Evolutionary conservation across 2,329 filamentous ascomycete genomes (phyloP).

Genomic region (Aspergillus aculeatus): DNA sequence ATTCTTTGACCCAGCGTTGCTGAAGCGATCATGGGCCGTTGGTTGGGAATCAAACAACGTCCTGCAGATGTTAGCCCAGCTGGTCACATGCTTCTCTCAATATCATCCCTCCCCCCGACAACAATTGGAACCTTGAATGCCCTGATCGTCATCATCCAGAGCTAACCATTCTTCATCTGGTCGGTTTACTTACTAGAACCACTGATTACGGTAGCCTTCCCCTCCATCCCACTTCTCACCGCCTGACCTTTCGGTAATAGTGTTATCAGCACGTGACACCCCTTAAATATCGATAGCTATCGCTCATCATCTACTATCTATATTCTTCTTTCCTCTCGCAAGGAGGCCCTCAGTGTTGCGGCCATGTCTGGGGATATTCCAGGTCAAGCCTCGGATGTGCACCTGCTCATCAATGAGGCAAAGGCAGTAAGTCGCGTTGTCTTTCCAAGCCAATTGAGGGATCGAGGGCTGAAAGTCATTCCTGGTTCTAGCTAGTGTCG

Average conservation of each 20-base stretch:
- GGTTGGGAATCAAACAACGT: neutral
- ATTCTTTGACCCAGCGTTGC: neutral
- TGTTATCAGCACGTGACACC: conserved; percentile 27
- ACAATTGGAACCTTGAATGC: no score
- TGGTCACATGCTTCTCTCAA: neutral
- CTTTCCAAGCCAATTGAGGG: neutral
- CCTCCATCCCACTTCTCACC: conserved; percentile 21
- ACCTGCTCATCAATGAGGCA: conserved; percentile 30
- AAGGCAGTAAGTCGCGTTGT: conserved; percentile 23
- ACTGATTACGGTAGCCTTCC: neutral
- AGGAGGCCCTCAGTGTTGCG: conserved; percentile 19
- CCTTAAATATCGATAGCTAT: conserved; percentile 4
- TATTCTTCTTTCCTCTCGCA: conserved; percentile 13
- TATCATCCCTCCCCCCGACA: no score
- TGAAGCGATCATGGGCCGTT: neutral
- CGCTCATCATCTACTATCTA: conserved; percentile 16
- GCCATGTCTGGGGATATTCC: conserved; percentile 28
- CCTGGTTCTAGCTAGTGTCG: conserved; percentile 36
- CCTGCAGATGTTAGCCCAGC: neutral
- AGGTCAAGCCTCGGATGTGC: conserved; percentile 25
- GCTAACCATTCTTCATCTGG: neutral
- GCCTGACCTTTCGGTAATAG: conserved; percentile 19
- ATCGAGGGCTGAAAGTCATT: conserved; percentile 8
- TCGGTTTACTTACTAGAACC: neutral
- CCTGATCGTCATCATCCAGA: neutral